Conservation (phyloP, 805 yeast genomes). For the Candida maris region DNA sequence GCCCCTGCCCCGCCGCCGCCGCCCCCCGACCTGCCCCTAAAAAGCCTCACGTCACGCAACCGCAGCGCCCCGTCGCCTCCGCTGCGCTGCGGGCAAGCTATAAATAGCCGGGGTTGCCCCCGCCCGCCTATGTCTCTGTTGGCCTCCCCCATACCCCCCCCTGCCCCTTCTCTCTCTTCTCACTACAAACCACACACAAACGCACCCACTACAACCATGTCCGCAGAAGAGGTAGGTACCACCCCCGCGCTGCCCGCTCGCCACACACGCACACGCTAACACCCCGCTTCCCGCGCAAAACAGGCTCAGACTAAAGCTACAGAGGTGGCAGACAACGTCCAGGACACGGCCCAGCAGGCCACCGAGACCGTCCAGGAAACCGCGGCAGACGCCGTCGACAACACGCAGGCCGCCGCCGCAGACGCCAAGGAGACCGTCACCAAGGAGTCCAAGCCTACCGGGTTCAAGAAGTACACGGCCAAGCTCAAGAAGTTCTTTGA, state of each 20-base stretch:
- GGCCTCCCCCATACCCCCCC: too few species aligned
- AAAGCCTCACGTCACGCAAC: too few species aligned
- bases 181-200: too few species aligned
- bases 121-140: too few species aligned
- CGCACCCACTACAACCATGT: constrained; percentile 6
- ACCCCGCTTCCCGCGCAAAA: constrained; percentile 3
- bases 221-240: constrained; percentile 18
- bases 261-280: neutral
- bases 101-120: too few species aligned
- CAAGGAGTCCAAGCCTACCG: constrained; percentile 18
- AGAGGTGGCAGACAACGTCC: constrained; percentile 10
- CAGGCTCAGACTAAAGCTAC: constrained; percentile 12
- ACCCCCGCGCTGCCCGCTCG: neutral
- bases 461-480: constrained; percentile 27
- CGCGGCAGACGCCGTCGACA: constrained; percentile 7
- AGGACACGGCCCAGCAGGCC: constrained; percentile 8
- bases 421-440: constrained; percentile 11
- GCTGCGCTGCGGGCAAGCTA: too few species aligned
- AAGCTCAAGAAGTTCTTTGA: constrained; percentile 28
- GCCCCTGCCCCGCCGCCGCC: too few species aligned
- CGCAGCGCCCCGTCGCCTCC: too few species aligned
- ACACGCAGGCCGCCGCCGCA: constrained; percentile 10
- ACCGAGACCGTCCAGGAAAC: constrained; percentile 3
- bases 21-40: too few species aligned
- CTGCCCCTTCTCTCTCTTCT: neutral